phyloP scores from a whole-genome alignment of 495 filamentous ascomycete species.

The Xylaria bambusicola region DNA sequence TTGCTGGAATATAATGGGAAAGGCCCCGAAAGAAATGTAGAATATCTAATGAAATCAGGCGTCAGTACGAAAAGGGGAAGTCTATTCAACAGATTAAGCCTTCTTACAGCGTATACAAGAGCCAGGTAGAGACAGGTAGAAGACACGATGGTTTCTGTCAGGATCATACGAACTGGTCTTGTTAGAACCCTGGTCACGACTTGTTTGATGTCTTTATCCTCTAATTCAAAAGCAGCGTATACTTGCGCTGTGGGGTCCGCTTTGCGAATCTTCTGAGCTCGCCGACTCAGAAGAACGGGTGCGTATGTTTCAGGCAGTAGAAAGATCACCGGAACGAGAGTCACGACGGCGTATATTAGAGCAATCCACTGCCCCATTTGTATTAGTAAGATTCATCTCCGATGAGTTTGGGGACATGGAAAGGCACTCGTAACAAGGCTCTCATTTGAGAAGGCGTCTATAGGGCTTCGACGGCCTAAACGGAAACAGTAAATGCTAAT shows the following conservation, averaged over 20 bases:
- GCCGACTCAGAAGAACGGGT: slow-evolving; percentile 57
- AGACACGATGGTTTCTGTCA: slow-evolving; percentile 52
- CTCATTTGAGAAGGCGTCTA: background rate
- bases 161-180: slow-evolving; percentile 45
- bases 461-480: background rate
- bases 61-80: background rate
- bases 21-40: slow-evolving; percentile 72
- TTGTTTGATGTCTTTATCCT: slow-evolving; percentile 33
- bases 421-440: background rate
- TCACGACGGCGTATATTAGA: slow-evolving; percentile 57
- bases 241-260: slow-evolving; percentile 42
- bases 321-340: slow-evolving; percentile 43
- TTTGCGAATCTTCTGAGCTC: slow-evolving; percentile 55
- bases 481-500: background rate
- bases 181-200: slow-evolving; percentile 42
- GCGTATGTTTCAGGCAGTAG: slow-evolving; percentile 66
- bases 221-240: slow-evolving; percentile 39
- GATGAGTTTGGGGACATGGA: background rate
- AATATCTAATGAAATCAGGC: slow-evolving; percentile 51
- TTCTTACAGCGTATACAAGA: slow-evolving; percentile 56
- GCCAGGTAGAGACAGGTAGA: slow-evolving; percentile 69
- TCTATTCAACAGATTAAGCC: too few relatives aligned
- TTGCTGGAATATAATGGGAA: slow-evolving; percentile 62
- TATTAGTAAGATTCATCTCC: background rate
- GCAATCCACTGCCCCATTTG: slow-evolving; percentile 47